Base-by-base conservation (phyloP, 2,329 filamentous ascomycete species). In the Penicillium palitans region DNA sequence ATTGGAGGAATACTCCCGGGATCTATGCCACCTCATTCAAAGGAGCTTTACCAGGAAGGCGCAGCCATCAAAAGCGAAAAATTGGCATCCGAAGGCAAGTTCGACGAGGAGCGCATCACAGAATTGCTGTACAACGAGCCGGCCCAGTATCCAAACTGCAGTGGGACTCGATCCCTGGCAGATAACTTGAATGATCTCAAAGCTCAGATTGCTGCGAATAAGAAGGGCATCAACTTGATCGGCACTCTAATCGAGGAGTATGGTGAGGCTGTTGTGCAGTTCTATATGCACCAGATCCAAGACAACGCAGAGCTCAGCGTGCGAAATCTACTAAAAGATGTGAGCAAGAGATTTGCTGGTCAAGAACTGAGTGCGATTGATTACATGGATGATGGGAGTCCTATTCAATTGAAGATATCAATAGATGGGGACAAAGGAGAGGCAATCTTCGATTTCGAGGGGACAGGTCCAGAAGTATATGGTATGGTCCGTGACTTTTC, bases 121-220 rank as follows among this genome's bases (percentile, higher is more conserved):
- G 82, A 90, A 61, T 76, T 90, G 0, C 79, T 93, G 2, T 84
- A 88, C 52, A 77, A 84, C 12, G 88, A 91, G 61, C 90, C 90
- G 0, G 89, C 87, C 0, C 79, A 86, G 65, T 85, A 88, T 62
- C 86, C 87, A 1, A 89, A 87, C 2, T 93, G 90, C 76, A 88
- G 84, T 62, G 90, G 90, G 2, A 92, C 90, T 0, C 81, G 90
- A 52, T 90, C 88, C 68, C 79, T 93, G 0, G 84, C 84, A 12
- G 90, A 95, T 71, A 95, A 95, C 69, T 79, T 95, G 67, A 90
- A 90, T 60, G 90, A 95, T 70, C 79, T 95, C 41, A 91, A 92
- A 74, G 90, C 90, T 0, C 90, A 93, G 69, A 86, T 93, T 6
- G 89, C 90, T 2, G 89, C 90, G 9, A 93, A 95, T 66, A 87